Evolutionary conservation across 495 filamentous ascomycete genomes (phyloP), one percentile per base, ranked within the genome.

Genomic region (Aspergillus steynii): DNA sequence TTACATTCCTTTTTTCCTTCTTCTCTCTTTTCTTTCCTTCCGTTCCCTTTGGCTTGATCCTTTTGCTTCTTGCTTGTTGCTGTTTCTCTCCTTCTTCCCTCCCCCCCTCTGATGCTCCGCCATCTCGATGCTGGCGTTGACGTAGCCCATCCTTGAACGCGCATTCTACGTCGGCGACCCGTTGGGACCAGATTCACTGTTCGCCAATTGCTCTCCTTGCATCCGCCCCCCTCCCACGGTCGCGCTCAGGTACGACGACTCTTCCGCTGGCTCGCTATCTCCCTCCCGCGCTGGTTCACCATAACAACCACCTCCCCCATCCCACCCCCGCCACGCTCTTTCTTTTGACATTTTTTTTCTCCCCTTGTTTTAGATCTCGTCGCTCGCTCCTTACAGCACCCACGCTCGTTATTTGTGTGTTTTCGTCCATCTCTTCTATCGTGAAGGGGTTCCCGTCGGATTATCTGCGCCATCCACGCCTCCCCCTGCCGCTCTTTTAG

Each of bases 401-500:
- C 63, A 72, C 74, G 68, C 62, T 74, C 72, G 65, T 68, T 65
- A 57, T 60, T 61, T 74, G 59, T 55, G 10, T n/a, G 37, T 56
- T 55, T 64, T 51, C 45, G 57, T 62, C 60, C 37, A 9, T 54
- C 61, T 37, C 47, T 59, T 61, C 57, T 48, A 49, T 58, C 56
- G 12, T 29, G 37, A 45, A 59, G 50, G 29, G 42, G 47, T 32
- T 29, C 55, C 60, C 62, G 58, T 60, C 52, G 51, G 37, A 31
- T 67, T 14, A 42, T 42, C 10, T 42, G 37, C 37, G 37, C 37
- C 37, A 42, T 42, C 37, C 37, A 42, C 37, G 49, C 55, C 69
- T 71, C 73, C 69, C 72, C 73, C 73, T 73, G 75, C 72, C 76
- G 68, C 68, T 78, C 76, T 67, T 78, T 77, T 64, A 64, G 28